phyloP scores from a whole-genome alignment of 106 monocot species.

The Dendrobium chrysotoxum region DNA sequence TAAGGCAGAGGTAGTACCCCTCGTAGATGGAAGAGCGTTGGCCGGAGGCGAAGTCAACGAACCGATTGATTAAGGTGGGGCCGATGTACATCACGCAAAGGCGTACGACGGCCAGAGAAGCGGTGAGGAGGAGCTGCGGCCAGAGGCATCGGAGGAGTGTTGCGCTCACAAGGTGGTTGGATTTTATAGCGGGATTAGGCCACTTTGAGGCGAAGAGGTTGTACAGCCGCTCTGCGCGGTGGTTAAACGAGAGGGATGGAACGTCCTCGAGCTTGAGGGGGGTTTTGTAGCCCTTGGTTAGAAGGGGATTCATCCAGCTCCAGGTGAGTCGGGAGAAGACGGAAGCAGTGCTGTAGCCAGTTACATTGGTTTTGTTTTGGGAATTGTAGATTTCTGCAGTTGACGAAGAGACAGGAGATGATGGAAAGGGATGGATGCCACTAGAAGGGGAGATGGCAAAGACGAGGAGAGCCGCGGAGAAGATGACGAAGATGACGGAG shows the following conservation, averaged over 20 bases:
- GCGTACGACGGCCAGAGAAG: slow-evolving; percentile 48
- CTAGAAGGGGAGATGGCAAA: slow-evolving; percentile 39
- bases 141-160: slow-evolving; percentile 77
- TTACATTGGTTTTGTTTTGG: slow-evolving; percentile 14
- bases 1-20: slow-evolving; percentile 54
- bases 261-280: slow-evolving; percentile 67
- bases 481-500: slow-evolving; percentile 30
- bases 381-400: background rate
- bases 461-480: slow-evolving; percentile 36
- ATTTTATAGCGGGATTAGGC: slow-evolving; percentile 34
- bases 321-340: slow-evolving; percentile 45
- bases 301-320: slow-evolving; percentile 77
- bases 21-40: slow-evolving; percentile 19
- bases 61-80: slow-evolving; percentile 58
- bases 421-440: slow-evolving; percentile 24
- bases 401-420: background rate
- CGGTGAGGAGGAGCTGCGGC: slow-evolving; percentile 58
- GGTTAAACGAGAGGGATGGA: slow-evolving; percentile 51
- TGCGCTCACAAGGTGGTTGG: slow-evolving; percentile 48
- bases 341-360: slow-evolving; percentile 50
- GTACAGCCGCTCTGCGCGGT: slow-evolving; percentile 68
- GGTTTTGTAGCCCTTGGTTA: slow-evolving; percentile 59
- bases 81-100: slow-evolving; percentile 87
- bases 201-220: slow-evolving; percentile 62
- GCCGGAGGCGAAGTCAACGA: slow-evolving; percentile 57